These are phyloP conservation scores for Aspergillus aculeatinus DNA, from an alignment of 2,329 filamentous ascomycete species.

Conservation along the genomic window DNA sequence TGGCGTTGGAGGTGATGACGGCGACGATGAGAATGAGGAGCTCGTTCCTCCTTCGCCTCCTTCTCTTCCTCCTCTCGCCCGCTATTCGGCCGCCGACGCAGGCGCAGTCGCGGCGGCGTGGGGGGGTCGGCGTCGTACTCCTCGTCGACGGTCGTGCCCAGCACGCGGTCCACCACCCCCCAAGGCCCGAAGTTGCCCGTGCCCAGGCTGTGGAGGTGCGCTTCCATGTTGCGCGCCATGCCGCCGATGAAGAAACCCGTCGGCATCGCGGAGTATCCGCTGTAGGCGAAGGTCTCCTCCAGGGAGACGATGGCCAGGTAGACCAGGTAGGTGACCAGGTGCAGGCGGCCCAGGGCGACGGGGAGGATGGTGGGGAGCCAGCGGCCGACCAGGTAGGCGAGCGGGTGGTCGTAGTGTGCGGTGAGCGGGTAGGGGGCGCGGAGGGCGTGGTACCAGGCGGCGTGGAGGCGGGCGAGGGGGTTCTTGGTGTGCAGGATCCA, in stretches of 20 bases:
- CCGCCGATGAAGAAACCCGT: slow-evolving; percentile 58
- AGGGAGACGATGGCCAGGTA: slow-evolving; percentile 56
- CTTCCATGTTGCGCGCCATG: slow-evolving; percentile 58
- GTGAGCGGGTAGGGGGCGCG: slow-evolving; percentile 55
- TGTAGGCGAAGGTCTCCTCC: slow-evolving; percentile 61
- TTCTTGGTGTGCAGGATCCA: slow-evolving; percentile 64
- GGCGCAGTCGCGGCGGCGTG: not conserved
- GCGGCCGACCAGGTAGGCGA: slow-evolving; percentile 53
- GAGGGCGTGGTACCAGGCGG: slow-evolving; percentile 57
- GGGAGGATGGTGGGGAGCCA: slow-evolving; percentile 60
- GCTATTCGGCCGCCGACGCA: not conserved
- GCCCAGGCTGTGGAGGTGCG: slow-evolving; percentile 52
- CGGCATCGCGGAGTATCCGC: slow-evolving; percentile 59
- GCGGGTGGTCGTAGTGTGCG: slow-evolving; percentile 61
- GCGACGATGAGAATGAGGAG: too few relatives aligned
- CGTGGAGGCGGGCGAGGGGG: slow-evolving; percentile 55
- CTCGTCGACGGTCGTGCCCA: slow-evolving; percentile 42
- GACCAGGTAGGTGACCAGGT: slow-evolving; percentile 60
- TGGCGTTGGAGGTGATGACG: too few relatives aligned
- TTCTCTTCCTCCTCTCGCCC: too few relatives aligned
- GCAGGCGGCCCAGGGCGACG: slow-evolving; percentile 58
- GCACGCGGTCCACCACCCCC: slow-evolving; percentile 48
- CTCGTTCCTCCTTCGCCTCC: too few relatives aligned
- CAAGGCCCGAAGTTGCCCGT: slow-evolving; percentile 48
- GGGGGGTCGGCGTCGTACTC: too few relatives aligned